Percentiles rank a stretch among this genome's conserved stretches.
Conservation (phyloP, 2,329 filamentous ascomycete genomes). For the Fusarium virguliforme region DNA sequence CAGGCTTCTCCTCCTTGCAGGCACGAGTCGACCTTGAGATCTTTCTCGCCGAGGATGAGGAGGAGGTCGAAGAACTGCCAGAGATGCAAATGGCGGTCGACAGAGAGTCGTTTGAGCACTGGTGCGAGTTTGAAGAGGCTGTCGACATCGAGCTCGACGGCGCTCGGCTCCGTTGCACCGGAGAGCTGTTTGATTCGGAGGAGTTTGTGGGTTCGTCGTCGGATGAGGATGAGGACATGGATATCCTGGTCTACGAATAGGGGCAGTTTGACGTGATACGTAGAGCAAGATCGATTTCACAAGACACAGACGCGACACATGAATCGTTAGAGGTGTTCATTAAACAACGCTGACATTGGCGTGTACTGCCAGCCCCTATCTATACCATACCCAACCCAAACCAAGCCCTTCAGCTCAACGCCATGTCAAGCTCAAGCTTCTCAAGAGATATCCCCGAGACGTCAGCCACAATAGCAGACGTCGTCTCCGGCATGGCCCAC, state of each 20-base stretch:
- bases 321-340: not conserved
- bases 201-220: constrained; percentile 17
- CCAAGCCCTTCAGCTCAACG: not conserved
- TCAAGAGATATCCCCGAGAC: constrained; percentile 12
- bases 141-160: constrained; percentile 52
- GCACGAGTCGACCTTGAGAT: constrained; percentile 52
- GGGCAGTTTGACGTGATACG: not conserved
- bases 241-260: not conserved
- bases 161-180: constrained; percentile 41
- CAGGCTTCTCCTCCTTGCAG: constrained; percentile 14
- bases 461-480: not conserved
- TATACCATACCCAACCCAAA: not conserved
- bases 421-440: not conserved
- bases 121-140: constrained; percentile 42
- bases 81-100: constrained; percentile 54
- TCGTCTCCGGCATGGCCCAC: constrained; percentile 8
- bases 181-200: constrained; percentile 31
- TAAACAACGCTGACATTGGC: not conserved
- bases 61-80: constrained; percentile 48
- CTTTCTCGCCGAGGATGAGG: constrained; percentile 50
- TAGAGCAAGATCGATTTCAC: not conserved
- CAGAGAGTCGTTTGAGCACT: constrained; percentile 46
- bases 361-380: not conserved
- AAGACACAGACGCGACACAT: not conserved
- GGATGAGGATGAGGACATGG: not conserved